Evolutionary conservation across 768 basidiomycete species (phyloP), one percentile per base, ranked within the genome.

Genomic region (Cubamyces sp.): DNA sequence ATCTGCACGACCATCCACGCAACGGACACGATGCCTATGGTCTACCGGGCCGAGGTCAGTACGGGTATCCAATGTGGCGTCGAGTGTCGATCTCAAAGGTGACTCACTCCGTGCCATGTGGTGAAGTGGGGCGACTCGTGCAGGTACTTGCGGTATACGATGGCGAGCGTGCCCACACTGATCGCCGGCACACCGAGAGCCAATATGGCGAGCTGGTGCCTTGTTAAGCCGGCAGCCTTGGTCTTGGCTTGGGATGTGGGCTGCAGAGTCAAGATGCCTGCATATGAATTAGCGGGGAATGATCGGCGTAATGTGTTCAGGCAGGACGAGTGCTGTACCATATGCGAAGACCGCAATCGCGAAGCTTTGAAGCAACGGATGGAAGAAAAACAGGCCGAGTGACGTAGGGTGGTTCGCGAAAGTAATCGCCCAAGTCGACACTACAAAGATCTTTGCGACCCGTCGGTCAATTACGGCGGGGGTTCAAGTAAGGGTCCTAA

Each of bases 261-360:
- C 65, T 89, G 92, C 12, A 89, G 85, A 23, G 91, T 91, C 67
- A 90, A 69, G 45, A 94, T 84, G 7, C 87, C 91, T 91, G 67
- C 41, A 37, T 39, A 21, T 91, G 67, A 41, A 25, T 37, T 16
- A 47, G 54, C 37, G 45, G 50, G 3, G 43, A 15, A 52, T 19
- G 41, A 40, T 45, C 40, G 18, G 39, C 34, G 23, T n/a, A 42
- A 26, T 16, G 15, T 41, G 12, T 5, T 25, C 40, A 12, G n/a
- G 5, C 18, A 54, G 16, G 12, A 37, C 21, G 18, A 39, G 23
- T 48, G n/a, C 34, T 23, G 57, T 59, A 89, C 92, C 91, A 66
- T 61, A 67, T 5, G 69, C 40, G 51, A 71, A 71, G 18, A 62
- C 49, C 1, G 59, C 52, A 21, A 72, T 72, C 1, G 73, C 71